A percentile compares a stretch with the other conserved stretches of the same genome.
phyloP scores from a whole-genome alignment of 129 eudicot genomes.

The Flaveria sonorensis region DNA sequence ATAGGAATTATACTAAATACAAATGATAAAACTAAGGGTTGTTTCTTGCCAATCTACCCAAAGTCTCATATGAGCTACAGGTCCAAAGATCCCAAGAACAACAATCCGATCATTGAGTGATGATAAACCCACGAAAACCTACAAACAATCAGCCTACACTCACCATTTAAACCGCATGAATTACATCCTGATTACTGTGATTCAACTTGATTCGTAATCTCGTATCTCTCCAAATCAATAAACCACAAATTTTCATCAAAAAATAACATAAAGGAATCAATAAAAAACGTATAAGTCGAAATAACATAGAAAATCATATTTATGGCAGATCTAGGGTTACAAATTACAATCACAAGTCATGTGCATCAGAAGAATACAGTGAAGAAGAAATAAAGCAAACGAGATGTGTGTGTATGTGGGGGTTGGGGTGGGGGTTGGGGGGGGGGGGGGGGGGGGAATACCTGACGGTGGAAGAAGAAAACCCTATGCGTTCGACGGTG shows the following conservation, averaged over 20 bases:
- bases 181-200: conserved; percentile 22
- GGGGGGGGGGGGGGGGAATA: conserved; percentile 5
- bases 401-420: too few species aligned
- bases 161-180: background rate
- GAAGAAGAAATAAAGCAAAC: conserved; percentile 1
- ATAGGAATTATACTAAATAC: background rate
- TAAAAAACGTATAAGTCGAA: conserved; percentile 16
- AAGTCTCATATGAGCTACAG: background rate
- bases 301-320: background rate
- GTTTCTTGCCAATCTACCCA: conserved; percentile 23
- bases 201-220: conserved; percentile 13
- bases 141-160: background rate
- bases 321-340: conserved; percentile 34
- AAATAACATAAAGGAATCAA: conserved; percentile 5
- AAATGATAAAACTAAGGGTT: background rate
- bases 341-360: conserved; percentile 28
- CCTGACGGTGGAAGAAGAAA: conserved; percentile 35
- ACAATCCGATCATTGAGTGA: conserved; percentile 1
- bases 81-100: conserved; percentile 11
- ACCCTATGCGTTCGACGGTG: conserved; percentile 7
- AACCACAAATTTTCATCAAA: conserved; percentile 13
- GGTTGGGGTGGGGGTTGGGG: too few species aligned
- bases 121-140: conserved; percentile 3
- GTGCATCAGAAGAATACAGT: conserved; percentile 19
- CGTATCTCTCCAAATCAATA: conserved; percentile 9